Conservation (phyloP, 805 yeast genomes). For the Schizosaccharomyces pombe region ASM294v3 CU329670.1:1121001-1121500, state of each 20-base stretch:
- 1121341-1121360: neutral
- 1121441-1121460: constrained; percentile 6
- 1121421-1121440: neutral
- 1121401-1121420: neutral
- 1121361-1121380: constrained; percentile 11
- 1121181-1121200: constrained; percentile 15
- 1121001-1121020: constrained; percentile 2
- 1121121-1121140: constrained; percentile 16
- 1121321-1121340: constrained; percentile 9
- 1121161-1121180: constrained; percentile 16
- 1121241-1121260: constrained; percentile 15
- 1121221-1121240: constrained; percentile 14
- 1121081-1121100: constrained; percentile 11
- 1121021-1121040: neutral
- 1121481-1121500: constrained; percentile 20
- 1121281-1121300: constrained; percentile 16
- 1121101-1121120: constrained; percentile 14
- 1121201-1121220: constrained; percentile 18
- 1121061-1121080: constrained; percentile 8
- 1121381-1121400: neutral
- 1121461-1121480: constrained; percentile 13
- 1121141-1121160: constrained; percentile 17
- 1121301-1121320: constrained; percentile 18
- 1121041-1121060: neutral
- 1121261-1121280: constrained; percentile 15